These are phyloP conservation scores for Cunninghamia lanceolata DNA, from an alignment of 75 land plant species.

Conservation along the genomic window DNA sequence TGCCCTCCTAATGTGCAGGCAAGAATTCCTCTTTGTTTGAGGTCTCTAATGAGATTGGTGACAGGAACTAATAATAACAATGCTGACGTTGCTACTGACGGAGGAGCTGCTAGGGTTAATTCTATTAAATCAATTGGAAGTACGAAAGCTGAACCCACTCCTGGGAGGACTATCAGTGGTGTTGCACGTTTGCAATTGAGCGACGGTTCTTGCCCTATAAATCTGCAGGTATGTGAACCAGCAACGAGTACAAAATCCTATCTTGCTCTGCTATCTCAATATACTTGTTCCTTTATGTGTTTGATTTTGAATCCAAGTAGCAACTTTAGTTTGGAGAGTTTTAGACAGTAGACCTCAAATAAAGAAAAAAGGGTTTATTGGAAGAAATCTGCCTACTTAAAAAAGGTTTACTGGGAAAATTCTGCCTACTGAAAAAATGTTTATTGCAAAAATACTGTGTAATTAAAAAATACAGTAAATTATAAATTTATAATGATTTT, in stretches of 20 bases:
- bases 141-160: constrained; percentile 15
- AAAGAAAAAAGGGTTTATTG: too few species aligned
- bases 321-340: too few species aligned
- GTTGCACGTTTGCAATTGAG: constrained; percentile 52
- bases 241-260: not conserved
- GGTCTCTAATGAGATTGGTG: constrained; percentile 29
- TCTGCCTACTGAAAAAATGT: too few species aligned
- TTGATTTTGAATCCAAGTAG: too few species aligned
- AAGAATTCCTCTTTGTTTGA: constrained; percentile 36
- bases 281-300: too few species aligned
- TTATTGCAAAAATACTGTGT: too few species aligned
- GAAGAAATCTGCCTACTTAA: too few species aligned
- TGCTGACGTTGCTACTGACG: not conserved
- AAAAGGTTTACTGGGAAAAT: too few species aligned
- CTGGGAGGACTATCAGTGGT: constrained; percentile 16
- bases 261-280: not conserved
- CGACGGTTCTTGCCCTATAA: constrained; percentile 78
- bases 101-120: not conserved
- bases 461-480: too few species aligned
- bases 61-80: not conserved
- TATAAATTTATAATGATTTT: too few species aligned
- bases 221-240: constrained; percentile 55
- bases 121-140: not conserved
- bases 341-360: too few species aligned
- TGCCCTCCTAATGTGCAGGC: constrained; percentile 45